Evolutionary conservation across 345 rosid species (phyloP), one percentile per base, ranked within the genome.

Genomic region (Linum lewisii): DNA sequence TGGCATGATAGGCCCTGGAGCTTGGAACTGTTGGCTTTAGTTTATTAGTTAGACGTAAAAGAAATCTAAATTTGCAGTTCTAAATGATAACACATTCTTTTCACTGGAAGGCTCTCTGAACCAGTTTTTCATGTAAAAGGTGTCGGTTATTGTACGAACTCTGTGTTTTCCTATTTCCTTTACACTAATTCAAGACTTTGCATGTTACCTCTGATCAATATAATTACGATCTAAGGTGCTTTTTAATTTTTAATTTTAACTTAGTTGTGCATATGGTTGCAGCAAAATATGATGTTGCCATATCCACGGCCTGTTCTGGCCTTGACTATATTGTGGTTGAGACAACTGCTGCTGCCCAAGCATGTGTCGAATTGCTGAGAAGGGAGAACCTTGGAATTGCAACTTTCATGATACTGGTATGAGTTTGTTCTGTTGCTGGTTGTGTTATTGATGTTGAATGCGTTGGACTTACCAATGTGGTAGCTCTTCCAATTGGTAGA

Each of bases 321-420:
- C 97, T 93, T 69, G 99, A 89, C 66, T 83, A 79, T 72, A 80
- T 93, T 69, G 95, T 93, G 70, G 97, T 93, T 64, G 97, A 93
- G 76, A 93, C 99, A 69, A 89, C 89, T 64, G 73, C 74, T 60
- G 85, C 97, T 51, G 99, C 97, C 50, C 91, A 93, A 70, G 91
- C 90, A 73, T 93, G 95, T 72, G 95, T 93, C 65, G 90, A 89
- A 73, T 75, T 93, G 53, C 95, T 89, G 37, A 81, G 99, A 60
- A 84, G 78, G 65, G 97, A 82, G 74, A 83, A 86, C 64, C 85
- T 87, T 67, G 99, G 99, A 47, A 76, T 93, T 73, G 95, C 95
- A 22, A 89, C 99, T 51, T 93, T 89, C 79, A 85, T 93, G 94
- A 89, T 90, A 79, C 68, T 93, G 99, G 99, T 93, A 89, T 64